Evolutionary conservation across 2,329 filamentous ascomycete species (phyloP), one percentile per base, ranked within the genome.

Genomic region (Sclerotinia minor): DNA sequence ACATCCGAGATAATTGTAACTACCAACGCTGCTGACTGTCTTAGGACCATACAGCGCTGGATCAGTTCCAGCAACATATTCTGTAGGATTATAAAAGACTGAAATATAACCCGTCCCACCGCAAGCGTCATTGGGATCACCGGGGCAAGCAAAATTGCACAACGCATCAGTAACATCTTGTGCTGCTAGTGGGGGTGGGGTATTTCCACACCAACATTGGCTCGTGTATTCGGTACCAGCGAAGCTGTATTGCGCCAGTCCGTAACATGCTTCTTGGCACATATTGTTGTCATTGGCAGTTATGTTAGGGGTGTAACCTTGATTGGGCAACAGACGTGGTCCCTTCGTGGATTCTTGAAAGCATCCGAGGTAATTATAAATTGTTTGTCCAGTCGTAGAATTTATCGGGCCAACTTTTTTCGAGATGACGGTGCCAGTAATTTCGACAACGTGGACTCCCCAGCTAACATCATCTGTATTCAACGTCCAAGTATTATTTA

Each of bases 391-490:
- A 67, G n/a, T 69, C 4, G 61, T 64, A 11, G 61, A 57, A 7
- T 64, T 57, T 45, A 57, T 17, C n/a, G 61, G 61, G 19, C 61
- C 61, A 64, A 57, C 61, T n/a, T 64, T 65, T 3, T 38, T 69
- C 4, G 64, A 63, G 3, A 69, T 65, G 21, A 72, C 65, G 11
- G 65, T 70, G 3, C 67, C 70, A 26, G 54, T 50, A 26, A 78
- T 75, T 29, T 74, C 64, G 32, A 79, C 71, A 11, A 74, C 70
- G 58, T 79, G 78, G 15, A 78, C 71, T 4, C 78, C 79, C 71
- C 77, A 80, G 26, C 55, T 75, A 11, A 76, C 70, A 68, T 80
- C 79, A 65, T 79, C 76, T 2, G 75, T 75, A 67, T 80, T 80
- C 60, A 80, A 71, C 21, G 76, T 79, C 79, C 79, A 80, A 15